Percentiles rank a stretch among this genome's conserved stretches.
Conservation (phyloP, 2,329 filamentous ascomycete species). For the Aspergillus arachidicola region DNA sequence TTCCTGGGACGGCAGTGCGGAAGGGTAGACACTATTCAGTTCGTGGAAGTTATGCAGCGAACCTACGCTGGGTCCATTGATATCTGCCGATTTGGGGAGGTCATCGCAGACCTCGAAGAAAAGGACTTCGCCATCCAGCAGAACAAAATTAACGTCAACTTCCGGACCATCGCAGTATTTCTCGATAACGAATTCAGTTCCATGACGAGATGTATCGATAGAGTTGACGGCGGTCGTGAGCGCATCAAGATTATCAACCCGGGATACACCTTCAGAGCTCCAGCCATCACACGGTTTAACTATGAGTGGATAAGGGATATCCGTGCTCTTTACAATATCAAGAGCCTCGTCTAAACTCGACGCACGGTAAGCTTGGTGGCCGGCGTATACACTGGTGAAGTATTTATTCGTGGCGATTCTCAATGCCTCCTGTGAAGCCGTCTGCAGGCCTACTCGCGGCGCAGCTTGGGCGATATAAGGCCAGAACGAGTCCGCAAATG, state of each 20-base stretch:
- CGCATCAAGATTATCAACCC: not conserved
- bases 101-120: conserved; percentile 20
- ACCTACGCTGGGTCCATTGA: not conserved
- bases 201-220: not conserved
- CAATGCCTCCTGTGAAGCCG: not conserved
- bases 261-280: not conserved
- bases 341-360: not conserved
- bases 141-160: conserved; percentile 20
- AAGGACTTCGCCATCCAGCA: conserved; percentile 16
- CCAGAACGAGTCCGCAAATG: not conserved
- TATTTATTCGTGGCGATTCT: not conserved
- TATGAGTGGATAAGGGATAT: conserved; percentile 1
- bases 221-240: not conserved
- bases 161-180: conserved; percentile 20
- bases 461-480: not conserved
- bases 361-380: not conserved
- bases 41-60: conserved; percentile 6
- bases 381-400: not conserved
- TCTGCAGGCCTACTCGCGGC: not conserved
- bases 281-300: conserved; percentile 7
- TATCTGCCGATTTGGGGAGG: conserved; percentile 14
- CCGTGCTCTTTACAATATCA: not conserved
- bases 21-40: conserved; percentile 1
- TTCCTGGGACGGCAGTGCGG: not conserved
- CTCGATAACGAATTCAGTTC: conserved; percentile 10